Conservation (phyloP, 495 filamentous ascomycete genomes). For the Achaetomiella virescens region DNA sequence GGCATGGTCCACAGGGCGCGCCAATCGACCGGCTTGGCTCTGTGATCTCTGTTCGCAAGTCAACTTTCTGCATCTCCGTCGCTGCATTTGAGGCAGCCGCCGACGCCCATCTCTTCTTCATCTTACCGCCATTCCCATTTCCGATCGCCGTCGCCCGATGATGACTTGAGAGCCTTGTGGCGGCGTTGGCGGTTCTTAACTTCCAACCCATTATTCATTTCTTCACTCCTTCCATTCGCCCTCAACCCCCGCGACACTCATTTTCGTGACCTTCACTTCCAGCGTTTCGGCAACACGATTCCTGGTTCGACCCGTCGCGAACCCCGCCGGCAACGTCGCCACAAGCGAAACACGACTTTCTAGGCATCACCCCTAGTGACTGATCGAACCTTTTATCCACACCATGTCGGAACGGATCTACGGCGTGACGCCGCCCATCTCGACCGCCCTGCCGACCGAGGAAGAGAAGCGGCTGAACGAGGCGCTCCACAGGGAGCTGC, state of each 20-base stretch:
- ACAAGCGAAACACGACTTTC: background rate
- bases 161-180: conserved; percentile 10
- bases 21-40: background rate
- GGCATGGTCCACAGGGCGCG: background rate
- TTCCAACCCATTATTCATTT: background rate
- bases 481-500: conserved; percentile 72
- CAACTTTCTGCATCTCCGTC: background rate
- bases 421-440: conserved; percentile 84
- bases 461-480: conserved; percentile 69
- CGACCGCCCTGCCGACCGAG: conserved; percentile 63
- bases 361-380: no score
- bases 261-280: background rate
- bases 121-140: background rate
- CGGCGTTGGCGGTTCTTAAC: background rate
- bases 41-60: background rate
- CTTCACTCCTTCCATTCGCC: background rate
- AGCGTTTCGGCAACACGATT: background rate
- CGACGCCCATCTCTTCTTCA: background rate
- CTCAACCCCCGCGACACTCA: background rate
- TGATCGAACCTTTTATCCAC: background rate
- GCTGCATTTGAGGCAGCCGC: no score
- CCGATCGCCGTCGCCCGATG: conserved; percentile 1
- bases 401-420: conserved; percentile 41
- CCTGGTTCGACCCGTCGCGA: background rate
- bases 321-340: background rate